Base-by-base conservation (phyloP, 192 early-diverging fungal species). In the Helicostylum pulchrum region DNA sequence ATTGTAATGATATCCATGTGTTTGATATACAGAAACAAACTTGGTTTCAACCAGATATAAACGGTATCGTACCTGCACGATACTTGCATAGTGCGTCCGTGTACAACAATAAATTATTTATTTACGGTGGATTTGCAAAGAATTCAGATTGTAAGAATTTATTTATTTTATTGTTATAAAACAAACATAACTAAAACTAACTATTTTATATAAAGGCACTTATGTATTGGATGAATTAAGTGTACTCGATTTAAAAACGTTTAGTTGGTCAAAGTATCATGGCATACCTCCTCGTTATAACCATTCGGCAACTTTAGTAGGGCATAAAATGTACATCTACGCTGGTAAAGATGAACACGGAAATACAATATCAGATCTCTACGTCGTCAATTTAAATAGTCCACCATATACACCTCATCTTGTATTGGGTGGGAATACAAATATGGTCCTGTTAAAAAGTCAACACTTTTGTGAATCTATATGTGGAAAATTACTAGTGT, bases 401-500 rank as follows among this genome's bases (percentile, higher is more conserved):
- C 66, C 71, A 11, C 49, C 55, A 2, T 73, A 73, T 39, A 70
- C 67, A 15, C 74, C 71, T 2, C 74, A 83, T 45, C 62, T 71
- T n/a, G 69, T 76, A 10, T 56, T 76, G 4, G 62, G 60, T 26
- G 74, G 69, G 10, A 74, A 67, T 44, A 68, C 70, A 4, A 69
- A 73, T n/a, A 72, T 84, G 30, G 83, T 83, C 1, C 62, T 82
- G 4, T 65, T 80, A 20, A 78, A 80, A 55, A 83, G 82, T 19
- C 85, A 87, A 55, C 85, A 85, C 60, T 84, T 84, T 67, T 80
- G 77, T 31, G 80, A 87, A 55, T 67, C 83, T 0, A 77, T 80
- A 26, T 80, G 83, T 43, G 78, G 78, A 19, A 78, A 81, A 53
- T 59, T 87, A 0, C 36, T 83, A 0, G 81, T 85, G 20, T 80